Percentiles rank a stretch among this genome's conserved stretches.
phyloP scores from a whole-genome alignment of 1,284 basidiomycete genomes.

The Ganoderma boninense region DNA sequence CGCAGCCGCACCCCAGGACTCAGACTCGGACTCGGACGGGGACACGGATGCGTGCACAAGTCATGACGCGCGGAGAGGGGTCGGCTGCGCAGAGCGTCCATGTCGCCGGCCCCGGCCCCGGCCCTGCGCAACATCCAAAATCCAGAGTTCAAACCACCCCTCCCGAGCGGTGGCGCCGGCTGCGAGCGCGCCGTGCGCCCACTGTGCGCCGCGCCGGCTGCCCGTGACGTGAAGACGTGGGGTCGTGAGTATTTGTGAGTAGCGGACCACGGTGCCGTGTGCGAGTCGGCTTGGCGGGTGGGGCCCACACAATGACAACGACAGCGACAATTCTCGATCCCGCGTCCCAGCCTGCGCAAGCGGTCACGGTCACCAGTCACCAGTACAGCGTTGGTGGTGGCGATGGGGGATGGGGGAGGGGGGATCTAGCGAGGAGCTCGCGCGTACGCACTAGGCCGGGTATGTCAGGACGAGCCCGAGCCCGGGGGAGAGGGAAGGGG shows the following conservation, averaged over 20 bases:
- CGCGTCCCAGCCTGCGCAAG: too few species aligned
- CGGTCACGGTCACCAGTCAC: too few species aligned
- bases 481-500: too few species aligned
- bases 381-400: too few species aligned
- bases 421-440: not conserved
- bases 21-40: not conserved
- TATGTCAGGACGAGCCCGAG: constrained; percentile 9
- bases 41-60: too few species aligned
- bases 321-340: too few species aligned
- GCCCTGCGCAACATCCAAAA: too few species aligned
- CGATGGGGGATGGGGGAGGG: too few species aligned
- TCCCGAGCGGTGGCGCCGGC: constrained; percentile 7
- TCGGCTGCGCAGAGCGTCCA: not conserved
- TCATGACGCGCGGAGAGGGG: not conserved
- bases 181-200: not conserved
- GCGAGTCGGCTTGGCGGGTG: too few species aligned
- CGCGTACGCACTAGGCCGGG: constrained; percentile 5
- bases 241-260: too few species aligned
- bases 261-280: too few species aligned
- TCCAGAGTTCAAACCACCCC: constrained; percentile 2
- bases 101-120: not conserved
- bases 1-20: not conserved
- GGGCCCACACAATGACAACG: too few species aligned
- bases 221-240: not conserved
- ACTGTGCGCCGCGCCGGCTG: not conserved